These are phyloP conservation scores for Aspergillus brunneoviolaceus DNA, from an alignment of 2,329 filamentous ascomycete species.

Conservation along the genomic window DNA sequence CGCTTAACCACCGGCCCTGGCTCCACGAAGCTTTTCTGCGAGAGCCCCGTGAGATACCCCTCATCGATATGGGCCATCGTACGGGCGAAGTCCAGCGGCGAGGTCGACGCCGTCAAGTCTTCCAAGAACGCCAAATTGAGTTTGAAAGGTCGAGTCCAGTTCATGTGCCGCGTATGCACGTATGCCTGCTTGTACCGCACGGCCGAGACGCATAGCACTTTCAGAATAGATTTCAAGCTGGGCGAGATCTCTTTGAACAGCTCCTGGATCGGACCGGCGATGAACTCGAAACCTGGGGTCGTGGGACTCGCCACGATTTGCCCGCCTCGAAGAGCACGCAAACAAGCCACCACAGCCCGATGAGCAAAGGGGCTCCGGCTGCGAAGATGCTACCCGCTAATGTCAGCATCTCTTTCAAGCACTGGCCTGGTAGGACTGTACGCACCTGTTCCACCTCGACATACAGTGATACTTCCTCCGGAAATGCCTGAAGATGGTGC, in stretches of 20 bases:
- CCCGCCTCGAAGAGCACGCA: constrained; percentile 25
- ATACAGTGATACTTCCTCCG: constrained; percentile 34
- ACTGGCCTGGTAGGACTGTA: neutral
- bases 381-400: constrained; percentile 33
- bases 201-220: constrained; percentile 36
- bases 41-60: constrained; percentile 30
- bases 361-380: constrained; percentile 40
- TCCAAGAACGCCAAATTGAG: constrained; percentile 35
- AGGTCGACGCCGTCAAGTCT: constrained; percentile 34
- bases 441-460: constrained; percentile 39
- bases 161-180: constrained; percentile 33
- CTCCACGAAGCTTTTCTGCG: constrained; percentile 23
- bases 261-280: constrained; percentile 39
- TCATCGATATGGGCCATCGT: constrained; percentile 33
- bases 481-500: constrained; percentile 32
- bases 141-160: constrained; percentile 37
- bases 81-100: constrained; percentile 33
- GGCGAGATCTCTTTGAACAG: constrained; percentile 35
- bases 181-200: constrained; percentile 38
- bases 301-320: constrained; percentile 13
- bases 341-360: constrained; percentile 32
- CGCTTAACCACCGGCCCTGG: constrained; percentile 22
- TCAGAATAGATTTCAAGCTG: constrained; percentile 35
- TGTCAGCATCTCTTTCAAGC: neutral
- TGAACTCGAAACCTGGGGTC: constrained; percentile 34